Conservation (phyloP, 2,329 filamentous ascomycete genomes). For the Grosmannia huntii region DNA sequence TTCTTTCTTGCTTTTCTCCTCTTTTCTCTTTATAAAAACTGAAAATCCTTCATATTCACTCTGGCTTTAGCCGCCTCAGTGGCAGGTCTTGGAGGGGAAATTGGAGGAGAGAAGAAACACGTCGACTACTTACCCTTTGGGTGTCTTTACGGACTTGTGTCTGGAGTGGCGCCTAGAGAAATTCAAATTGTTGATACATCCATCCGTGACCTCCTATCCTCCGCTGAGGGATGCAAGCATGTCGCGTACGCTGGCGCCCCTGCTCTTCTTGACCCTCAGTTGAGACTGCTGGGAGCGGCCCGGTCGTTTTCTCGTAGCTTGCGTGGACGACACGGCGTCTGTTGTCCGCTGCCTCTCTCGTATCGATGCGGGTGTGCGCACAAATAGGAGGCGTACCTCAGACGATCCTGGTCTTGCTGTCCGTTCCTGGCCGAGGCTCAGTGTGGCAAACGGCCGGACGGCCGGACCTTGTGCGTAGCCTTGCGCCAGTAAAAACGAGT, state of each 20-base stretch:
- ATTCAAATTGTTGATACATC: conserved; percentile 23
- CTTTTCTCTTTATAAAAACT: conserved; percentile 29
- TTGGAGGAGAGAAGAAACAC: conserved; percentile 44
- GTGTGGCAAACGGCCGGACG: not conserved
- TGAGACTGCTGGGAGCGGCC: not conserved
- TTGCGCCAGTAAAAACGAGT: not conserved
- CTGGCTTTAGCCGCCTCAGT: conserved; percentile 43
- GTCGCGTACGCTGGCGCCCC: not conserved
- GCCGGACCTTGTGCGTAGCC: not conserved
- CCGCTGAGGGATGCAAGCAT: not conserved
- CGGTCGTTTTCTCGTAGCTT: not conserved
- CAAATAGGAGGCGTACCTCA: not conserved
- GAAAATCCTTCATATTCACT: conserved; percentile 53
- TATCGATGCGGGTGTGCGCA: not conserved
- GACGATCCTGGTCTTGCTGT: not conserved
- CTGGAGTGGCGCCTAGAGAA: conserved; percentile 22
- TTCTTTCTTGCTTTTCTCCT: conserved; percentile 4
- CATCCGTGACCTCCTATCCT: not conserved
- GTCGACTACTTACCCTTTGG: conserved; percentile 48
- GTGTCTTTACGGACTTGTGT: conserved; percentile 19
- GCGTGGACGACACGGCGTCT: not conserved
- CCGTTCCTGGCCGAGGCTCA: not conserved
- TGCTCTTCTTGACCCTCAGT: not conserved
- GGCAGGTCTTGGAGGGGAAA: conserved; percentile 55
- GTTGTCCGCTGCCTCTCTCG: not conserved